These are phyloP conservation scores for Plasmodium inui DNA, from an alignment of 169 alveolate genomes.

Conservation along the genomic window DNA sequence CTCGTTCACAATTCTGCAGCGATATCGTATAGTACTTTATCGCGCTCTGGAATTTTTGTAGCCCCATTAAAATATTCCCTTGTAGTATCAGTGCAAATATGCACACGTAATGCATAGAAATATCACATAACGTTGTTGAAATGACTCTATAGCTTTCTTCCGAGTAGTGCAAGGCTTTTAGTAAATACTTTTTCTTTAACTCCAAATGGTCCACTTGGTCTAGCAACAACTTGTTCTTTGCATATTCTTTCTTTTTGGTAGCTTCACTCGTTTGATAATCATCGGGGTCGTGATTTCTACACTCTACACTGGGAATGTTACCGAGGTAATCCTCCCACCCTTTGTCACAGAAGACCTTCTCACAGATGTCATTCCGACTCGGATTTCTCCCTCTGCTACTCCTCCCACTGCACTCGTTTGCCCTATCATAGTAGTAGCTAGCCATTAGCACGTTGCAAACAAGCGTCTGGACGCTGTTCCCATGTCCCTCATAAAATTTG, in stretches of 20 bases:
- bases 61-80: conserved; percentile 48
- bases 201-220: conserved; percentile 1
- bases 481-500: conserved; percentile 41
- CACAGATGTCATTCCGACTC: background rate
- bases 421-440: conserved; percentile 51
- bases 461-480: conserved; percentile 13
- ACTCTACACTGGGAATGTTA: background rate
- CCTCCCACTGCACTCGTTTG: background rate
- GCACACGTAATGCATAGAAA: conserved; percentile 26
- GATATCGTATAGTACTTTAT: conserved; percentile 46
- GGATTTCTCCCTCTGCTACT: background rate
- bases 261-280: background rate
- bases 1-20: conserved; percentile 31
- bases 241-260: background rate
- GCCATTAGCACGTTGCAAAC: conserved; percentile 32
- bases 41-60: conserved; percentile 50
- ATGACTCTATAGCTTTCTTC: conserved; percentile 19
- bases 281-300: background rate
- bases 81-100: conserved; percentile 24
- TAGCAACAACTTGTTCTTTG: background rate
- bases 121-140: conserved; percentile 48
- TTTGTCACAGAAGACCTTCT: background rate
- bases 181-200: conserved; percentile 31
- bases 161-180: conserved; percentile 34
- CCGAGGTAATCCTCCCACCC: background rate